phyloP scores from a whole-genome alignment of 1,284 basidiomycete species.

The Trichosporon faecale region DNA sequence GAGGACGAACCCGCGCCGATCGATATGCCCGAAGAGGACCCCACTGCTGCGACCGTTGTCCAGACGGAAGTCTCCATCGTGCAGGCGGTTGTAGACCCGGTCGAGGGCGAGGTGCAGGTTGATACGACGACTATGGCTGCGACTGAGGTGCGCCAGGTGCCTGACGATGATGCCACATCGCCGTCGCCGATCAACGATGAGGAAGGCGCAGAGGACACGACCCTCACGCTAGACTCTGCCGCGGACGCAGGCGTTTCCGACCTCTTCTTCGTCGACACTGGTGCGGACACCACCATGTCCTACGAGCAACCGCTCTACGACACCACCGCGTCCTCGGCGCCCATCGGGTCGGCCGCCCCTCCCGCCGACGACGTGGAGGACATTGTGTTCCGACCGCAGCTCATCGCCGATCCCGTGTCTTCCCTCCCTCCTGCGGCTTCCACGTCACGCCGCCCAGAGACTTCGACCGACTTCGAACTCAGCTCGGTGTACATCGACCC shows the following conservation, averaged over 20 bases:
- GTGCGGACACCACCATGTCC: conserved; percentile 3
- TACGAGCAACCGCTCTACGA: conserved; percentile 31
- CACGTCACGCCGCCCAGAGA: conserved; percentile 9
- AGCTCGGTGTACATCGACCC: conserved; percentile 29
- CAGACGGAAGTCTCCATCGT: not conserved
- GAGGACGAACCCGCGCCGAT: not conserved
- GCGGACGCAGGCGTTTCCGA: conserved; percentile 11
- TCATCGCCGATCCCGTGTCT: conserved; percentile 27
- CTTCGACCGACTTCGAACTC: conserved; percentile 15
- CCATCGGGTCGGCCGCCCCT: conserved; percentile 25
- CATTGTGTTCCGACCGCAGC: conserved; percentile 44
- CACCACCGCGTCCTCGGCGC: not conserved
- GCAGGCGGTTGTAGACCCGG: not conserved
- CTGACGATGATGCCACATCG: not conserved
- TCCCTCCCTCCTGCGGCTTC: not conserved
- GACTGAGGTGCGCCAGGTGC: not conserved
- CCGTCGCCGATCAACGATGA: not conserved
- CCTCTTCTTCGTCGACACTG: conserved; percentile 30
- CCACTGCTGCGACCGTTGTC: not conserved
- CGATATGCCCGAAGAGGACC: not conserved
- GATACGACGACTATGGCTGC: too few species aligned
- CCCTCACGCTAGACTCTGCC: not conserved
- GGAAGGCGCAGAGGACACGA: conserved; percentile 3
- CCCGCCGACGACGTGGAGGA: conserved; percentile 38
- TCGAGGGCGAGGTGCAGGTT: not conserved